Evolutionary conservation across 1,139 yeast species (phyloP), one percentile per base, ranked within the genome.

Genomic region (Kazachstania sp.): DNA sequence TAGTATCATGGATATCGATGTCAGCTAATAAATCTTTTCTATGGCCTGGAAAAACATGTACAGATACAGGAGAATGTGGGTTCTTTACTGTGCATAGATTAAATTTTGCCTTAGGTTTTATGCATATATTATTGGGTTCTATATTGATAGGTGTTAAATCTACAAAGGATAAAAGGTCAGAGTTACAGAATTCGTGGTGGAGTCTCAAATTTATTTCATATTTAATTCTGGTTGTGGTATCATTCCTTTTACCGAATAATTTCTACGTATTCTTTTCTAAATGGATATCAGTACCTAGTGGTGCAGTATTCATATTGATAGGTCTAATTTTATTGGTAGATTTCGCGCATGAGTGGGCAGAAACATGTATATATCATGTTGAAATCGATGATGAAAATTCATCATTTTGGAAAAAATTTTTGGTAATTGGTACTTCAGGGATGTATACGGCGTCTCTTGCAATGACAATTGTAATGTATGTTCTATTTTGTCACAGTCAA

Each of bases 321-420:
- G 98, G 98, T 0, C 73, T 94, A 49, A 86, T 94, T 11, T 72
- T 94, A 45, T 70, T 94, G 46, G 97, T 94, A 30, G 98, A 94
- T 66, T 92, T 88, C 73, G 97, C 98, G 12, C 98, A 94, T 67
- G 94, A 94, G 51, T 94, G 97, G 97, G 97, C 98, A 0, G 99
- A 94, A 60, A 86, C 85, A 11, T 94, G 98, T 64, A 75, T 92
- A 48, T 92, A 84, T 55, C 86, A 87, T 59, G 87, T 92, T 43
- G 97, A 92, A 64, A 74, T 78, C 55, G 94, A 85, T 56, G 95
- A 90, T 53, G 83, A 90, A 44, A 77, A 80, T 46, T 59, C 72
- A 2, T 50, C 62, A 2, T 76, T 86, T 56, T 92, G 98, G 98
- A 80, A 86, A 59, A 73, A 78, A 41, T 68, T 90, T 20, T 72